These are phyloP conservation scores for Penicillium goetzii DNA, from an alignment of 495 filamentous ascomycete genomes.

Conservation along the genomic window DNA sequence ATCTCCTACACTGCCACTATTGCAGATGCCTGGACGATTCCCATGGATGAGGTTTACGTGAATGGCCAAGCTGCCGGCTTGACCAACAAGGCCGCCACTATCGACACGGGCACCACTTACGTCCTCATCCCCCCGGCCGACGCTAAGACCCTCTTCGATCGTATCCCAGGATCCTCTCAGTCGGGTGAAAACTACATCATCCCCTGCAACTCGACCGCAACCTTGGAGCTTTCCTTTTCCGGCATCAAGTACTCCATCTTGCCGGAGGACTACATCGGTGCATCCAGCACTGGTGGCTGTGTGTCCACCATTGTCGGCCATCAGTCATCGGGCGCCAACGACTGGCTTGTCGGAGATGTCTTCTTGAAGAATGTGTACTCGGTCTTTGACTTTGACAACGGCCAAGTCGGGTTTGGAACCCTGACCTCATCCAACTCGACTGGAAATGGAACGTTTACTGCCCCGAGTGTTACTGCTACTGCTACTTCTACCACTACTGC, in stretches of 20 bases:
- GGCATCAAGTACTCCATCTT: slow-evolving; percentile 65
- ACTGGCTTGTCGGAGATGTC: slow-evolving; percentile 80
- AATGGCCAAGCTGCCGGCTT: slow-evolving; percentile 58
- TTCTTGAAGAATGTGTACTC: slow-evolving; percentile 92
- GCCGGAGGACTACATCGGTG: slow-evolving; percentile 70
- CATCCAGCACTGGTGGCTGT: slow-evolving; percentile 52
- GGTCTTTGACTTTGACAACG: slow-evolving; percentile 72
- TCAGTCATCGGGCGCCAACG: slow-evolving; percentile 48
- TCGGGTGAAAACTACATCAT: slow-evolving; percentile 63
- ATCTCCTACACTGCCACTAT: slow-evolving; percentile 63
- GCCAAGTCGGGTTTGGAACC: slow-evolving; percentile 44
- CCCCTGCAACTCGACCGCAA: slow-evolving; percentile 67
- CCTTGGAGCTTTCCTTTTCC: slow-evolving; percentile 57
- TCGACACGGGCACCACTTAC: slow-evolving; percentile 83
- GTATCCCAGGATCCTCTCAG: slow-evolving; percentile 61
- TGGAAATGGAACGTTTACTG: slow-evolving; percentile 25
- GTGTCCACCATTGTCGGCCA: slow-evolving; percentile 64
- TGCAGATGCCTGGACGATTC: slow-evolving; percentile 65
- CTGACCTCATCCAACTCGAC: slow-evolving; percentile 20
- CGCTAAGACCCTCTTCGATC: slow-evolving; percentile 63
- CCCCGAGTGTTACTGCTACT: slow-evolving; percentile 19
- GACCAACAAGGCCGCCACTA: slow-evolving; percentile 59
- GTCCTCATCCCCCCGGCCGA: slow-evolving; percentile 68
- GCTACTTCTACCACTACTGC: slow-evolving; percentile 7
- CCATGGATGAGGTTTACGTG: slow-evolving; percentile 63